These are phyloP conservation scores for Marsdenia floribunda DNA, from an alignment of 257 asterid genomes.

Conservation along the genomic window DNA sequence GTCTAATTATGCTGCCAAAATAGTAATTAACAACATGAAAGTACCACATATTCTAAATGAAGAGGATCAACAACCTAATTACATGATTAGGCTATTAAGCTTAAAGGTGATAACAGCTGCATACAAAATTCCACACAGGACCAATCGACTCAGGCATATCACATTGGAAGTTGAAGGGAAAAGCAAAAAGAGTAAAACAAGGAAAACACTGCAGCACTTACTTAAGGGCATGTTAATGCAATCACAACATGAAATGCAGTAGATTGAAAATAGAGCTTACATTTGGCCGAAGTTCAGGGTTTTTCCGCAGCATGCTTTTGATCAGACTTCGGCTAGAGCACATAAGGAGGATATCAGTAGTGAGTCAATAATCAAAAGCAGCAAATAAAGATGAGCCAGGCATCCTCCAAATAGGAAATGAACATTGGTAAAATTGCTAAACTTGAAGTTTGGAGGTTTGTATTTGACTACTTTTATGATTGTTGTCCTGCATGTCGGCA, in stretches of 20 bases:
- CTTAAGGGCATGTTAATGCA: background rate
- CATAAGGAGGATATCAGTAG: constrained; percentile 11
- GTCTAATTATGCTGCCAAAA: background rate
- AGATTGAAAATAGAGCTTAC: constrained; percentile 39
- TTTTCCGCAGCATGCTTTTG: constrained; percentile 90
- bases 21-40: background rate
- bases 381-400: background rate
- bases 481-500: background rate
- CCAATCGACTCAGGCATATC: background rate
- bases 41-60: background rate
- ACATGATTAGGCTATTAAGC: background rate
- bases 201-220: background rate
- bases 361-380: constrained; percentile 10
- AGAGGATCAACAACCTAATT: background rate
- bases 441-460: background rate
- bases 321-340: constrained; percentile 73
- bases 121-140: background rate
- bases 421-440: background rate
- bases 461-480: background rate
- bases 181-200: background rate
- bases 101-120: background rate
- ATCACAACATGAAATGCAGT: background rate
- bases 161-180: background rate
- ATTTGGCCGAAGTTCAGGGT: constrained; percentile 78
- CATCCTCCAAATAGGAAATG: background rate